These are phyloP conservation scores for Thelephora aurantiotincta DNA, from an alignment of 768 basidiomycete genomes.

Conservation along the genomic window DNA sequence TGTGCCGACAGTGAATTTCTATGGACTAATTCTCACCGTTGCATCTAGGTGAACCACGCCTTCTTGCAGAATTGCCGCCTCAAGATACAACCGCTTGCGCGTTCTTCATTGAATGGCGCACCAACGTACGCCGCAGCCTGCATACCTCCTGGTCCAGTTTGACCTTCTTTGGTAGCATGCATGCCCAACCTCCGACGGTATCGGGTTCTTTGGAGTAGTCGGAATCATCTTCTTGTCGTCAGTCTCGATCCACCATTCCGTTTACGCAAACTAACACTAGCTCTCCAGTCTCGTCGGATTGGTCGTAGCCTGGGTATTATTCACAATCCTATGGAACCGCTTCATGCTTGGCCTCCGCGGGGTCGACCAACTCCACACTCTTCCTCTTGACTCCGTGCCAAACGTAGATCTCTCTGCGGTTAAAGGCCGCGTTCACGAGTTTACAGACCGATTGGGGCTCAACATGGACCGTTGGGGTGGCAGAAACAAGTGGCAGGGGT, in stretches of 20 bases:
- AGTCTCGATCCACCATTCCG: slow-evolving; percentile 15
- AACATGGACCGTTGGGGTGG: slow-evolving; percentile 9
- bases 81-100: slow-evolving; percentile 56
- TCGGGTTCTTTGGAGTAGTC: slow-evolving; percentile 36
- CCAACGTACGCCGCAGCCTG: slow-evolving; percentile 36
- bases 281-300: slow-evolving; percentile 35
- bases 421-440: slow-evolving; percentile 12
- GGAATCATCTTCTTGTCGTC: slow-evolving; percentile 46
- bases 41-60: slow-evolving; percentile 28
- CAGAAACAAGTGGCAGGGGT: slow-evolving; percentile 7
- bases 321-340: slow-evolving; percentile 66
- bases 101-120: slow-evolving; percentile 77
- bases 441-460: slow-evolving; percentile 11
- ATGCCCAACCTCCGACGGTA: slow-evolving; percentile 50
- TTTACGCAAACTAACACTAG: background rate
- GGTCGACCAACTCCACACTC: slow-evolving; percentile 58
- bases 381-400: slow-evolving; percentile 16
- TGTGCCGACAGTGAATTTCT: slow-evolving; percentile 8
- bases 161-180: slow-evolving; percentile 33
- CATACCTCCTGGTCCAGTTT: background rate
- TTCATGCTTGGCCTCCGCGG: slow-evolving; percentile 61
- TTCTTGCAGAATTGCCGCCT: slow-evolving; percentile 59
- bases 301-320: slow-evolving; percentile 48
- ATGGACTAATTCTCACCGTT: background rate
- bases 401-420: slow-evolving; percentile 12